phyloP scores from a whole-genome alignment of 495 filamentous ascomycete species.

The Lasiosphaeria ovina region DNA sequence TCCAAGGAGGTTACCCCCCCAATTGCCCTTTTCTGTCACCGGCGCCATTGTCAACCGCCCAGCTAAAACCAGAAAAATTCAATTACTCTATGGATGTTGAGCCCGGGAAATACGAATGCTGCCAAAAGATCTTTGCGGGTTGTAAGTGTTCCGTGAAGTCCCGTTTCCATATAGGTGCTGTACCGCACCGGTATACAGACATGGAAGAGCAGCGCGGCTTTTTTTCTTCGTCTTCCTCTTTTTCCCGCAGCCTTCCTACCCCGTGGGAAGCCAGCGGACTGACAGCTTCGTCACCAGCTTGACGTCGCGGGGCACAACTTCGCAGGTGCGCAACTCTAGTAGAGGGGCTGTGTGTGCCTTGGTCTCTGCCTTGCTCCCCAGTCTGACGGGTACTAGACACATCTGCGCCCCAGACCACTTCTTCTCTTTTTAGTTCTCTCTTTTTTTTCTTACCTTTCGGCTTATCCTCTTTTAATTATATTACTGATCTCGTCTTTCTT shows the following conservation, averaged over 20 bases:
- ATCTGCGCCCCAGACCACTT: neutral
- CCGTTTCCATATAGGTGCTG: no score
- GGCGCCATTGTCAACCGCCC: neutral
- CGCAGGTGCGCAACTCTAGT: neutral
- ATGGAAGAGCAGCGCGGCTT: no score
- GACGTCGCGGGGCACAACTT: neutral
- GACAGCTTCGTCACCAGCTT: neutral
- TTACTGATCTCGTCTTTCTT: neutral
- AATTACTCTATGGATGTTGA: no score
- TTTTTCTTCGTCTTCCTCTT: no score
- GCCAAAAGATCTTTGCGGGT: no score
- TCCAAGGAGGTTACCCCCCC: neutral
- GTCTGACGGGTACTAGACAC: slow-evolving; percentile 1
- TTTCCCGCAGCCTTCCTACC: no score
- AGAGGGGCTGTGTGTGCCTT: slow-evolving; percentile 14
- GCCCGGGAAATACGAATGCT: no score
- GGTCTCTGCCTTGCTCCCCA: slow-evolving; percentile 14
- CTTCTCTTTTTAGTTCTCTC: neutral
- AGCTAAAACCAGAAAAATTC: no score
- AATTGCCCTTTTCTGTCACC: neutral
- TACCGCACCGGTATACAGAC: no score
- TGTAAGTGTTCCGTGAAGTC: no score
- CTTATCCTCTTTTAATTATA: neutral
- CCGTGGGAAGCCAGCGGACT: no score
- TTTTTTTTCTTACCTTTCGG: slow-evolving; percentile 3